phyloP scores from a whole-genome alignment of 2,329 filamentous ascomycete species.

The Esteya vermicola region DNA sequence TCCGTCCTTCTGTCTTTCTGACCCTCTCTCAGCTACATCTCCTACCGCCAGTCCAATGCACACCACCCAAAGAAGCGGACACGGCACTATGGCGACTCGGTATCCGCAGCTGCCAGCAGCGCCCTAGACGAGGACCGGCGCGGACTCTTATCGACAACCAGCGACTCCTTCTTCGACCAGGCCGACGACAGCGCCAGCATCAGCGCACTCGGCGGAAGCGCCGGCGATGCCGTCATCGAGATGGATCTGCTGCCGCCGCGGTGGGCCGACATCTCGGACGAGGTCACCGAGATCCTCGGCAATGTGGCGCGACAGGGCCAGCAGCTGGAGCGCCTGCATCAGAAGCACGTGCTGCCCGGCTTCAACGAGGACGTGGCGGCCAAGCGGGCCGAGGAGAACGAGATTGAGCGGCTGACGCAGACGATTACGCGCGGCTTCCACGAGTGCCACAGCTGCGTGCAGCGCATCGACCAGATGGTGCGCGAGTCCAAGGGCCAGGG shows the following conservation, averaged over 20 bases:
- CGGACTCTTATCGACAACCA: constrained; percentile 72
- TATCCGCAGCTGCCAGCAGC: constrained; percentile 32
- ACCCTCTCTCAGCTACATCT: constrained; percentile 61
- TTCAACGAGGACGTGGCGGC: constrained; percentile 83
- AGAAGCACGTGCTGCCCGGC: constrained; percentile 90
- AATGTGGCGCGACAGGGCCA: constrained; percentile 73
- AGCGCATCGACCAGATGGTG: constrained; percentile 78
- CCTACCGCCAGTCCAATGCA: constrained; percentile 95
- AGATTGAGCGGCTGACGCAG: constrained; percentile 84
- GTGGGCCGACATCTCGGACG: constrained; percentile 91
- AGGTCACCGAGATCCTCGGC: constrained; percentile 70
- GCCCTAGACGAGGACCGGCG: constrained; percentile 44
- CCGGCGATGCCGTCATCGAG: constrained; percentile 89
- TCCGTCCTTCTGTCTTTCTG: background rate
- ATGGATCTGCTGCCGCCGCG: constrained; percentile 93
- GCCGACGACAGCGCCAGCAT: constrained; percentile 44
- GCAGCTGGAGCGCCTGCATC: constrained; percentile 79
- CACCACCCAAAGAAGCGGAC: constrained; percentile 85
- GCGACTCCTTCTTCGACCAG: constrained; percentile 55
- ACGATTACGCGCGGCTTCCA: constrained; percentile 83
- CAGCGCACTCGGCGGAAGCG: background rate
- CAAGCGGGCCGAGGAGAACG: constrained; percentile 71
- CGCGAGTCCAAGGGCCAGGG: constrained; percentile 61
- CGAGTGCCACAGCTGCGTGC: constrained; percentile 76
- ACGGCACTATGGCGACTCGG: constrained; percentile 38